A percentile compares a stretch with the other conserved stretches of the same genome.
phyloP scores from a whole-genome alignment of 2,329 filamentous ascomycete species.

The Daldinia eschscholtzii region DNA sequence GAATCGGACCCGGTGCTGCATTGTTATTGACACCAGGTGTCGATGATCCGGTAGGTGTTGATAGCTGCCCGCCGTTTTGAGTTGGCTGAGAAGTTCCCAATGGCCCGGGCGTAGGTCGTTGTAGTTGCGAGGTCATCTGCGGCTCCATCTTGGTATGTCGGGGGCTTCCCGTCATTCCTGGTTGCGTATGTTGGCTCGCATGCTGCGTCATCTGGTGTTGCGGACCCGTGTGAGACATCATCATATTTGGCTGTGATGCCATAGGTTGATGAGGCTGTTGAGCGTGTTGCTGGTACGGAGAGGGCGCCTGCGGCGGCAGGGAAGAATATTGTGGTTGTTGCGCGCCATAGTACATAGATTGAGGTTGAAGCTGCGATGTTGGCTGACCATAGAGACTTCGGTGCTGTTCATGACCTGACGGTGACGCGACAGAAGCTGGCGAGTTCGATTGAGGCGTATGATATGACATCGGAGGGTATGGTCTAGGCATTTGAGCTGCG shows the following conservation, averaged over 20 bases:
- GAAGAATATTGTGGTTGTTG: slow-evolving; percentile 73
- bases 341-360: slow-evolving; percentile 80
- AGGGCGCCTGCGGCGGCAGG: slow-evolving; percentile 73
- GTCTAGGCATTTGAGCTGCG: slow-evolving; percentile 76
- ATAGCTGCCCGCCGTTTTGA: slow-evolving; percentile 60
- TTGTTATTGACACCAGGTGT: slow-evolving; percentile 80
- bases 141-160: slow-evolving; percentile 73
- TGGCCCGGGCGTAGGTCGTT: slow-evolving; percentile 67
- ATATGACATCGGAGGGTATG: slow-evolving; percentile 90
- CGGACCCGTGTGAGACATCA: slow-evolving; percentile 72
- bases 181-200: slow-evolving; percentile 66
- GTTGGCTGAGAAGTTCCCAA: slow-evolving; percentile 61
- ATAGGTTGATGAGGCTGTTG: slow-evolving; percentile 69
- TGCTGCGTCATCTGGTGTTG: slow-evolving; percentile 72
- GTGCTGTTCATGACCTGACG: slow-evolving; percentile 90
- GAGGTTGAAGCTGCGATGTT: slow-evolving; percentile 81
- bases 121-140: slow-evolving; percentile 71
- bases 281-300: slow-evolving; percentile 71
- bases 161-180: slow-evolving; percentile 71
- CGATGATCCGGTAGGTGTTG: slow-evolving; percentile 60
- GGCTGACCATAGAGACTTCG: slow-evolving; percentile 87
- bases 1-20: slow-evolving; percentile 94
- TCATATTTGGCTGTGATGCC: slow-evolving; percentile 74
- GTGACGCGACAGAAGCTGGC: slow-evolving; percentile 90
- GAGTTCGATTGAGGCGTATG: slow-evolving; percentile 96